A percentile compares a stretch with the other conserved stretches of the same genome.
Evolutionary conservation across 331 rosid species (phyloP).

Genomic region (Ulmus americana): DNA sequence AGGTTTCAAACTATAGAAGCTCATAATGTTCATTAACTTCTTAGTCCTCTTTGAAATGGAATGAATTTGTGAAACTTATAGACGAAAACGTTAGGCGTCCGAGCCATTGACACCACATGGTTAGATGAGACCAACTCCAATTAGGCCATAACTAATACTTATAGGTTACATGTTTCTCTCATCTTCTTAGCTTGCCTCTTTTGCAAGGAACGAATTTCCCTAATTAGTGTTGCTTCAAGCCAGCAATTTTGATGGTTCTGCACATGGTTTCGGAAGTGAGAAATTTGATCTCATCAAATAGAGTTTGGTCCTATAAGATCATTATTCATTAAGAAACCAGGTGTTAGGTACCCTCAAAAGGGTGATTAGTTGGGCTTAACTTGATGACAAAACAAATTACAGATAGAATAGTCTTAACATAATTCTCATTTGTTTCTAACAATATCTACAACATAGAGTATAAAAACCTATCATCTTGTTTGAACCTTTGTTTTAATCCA

Average conservation of each 20-base stretch:
- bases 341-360: neutral
- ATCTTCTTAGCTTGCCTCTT: neutral
- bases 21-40: neutral
- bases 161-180: neutral
- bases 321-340: neutral
- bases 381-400: neutral
- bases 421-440: neutral
- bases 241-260: neutral
- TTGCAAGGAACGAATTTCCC: neutral
- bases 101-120: neutral
- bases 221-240: neutral
- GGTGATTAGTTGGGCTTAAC: too few species aligned
- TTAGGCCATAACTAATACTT: neutral
- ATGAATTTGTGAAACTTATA: neutral
- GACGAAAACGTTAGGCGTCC: neutral
- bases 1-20: neutral
- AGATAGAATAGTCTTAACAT: neutral
- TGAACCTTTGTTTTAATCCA: neutral
- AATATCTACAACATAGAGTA: too few species aligned
- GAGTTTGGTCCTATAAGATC: neutral
- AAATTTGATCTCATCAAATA: neutral
- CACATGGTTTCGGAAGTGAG: neutral
- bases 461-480: neutral
- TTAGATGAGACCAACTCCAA: neutral
- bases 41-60: neutral